Conservation (phyloP, 2,329 filamentous ascomycete genomes). For the Fusarium scirpi region DNA sequence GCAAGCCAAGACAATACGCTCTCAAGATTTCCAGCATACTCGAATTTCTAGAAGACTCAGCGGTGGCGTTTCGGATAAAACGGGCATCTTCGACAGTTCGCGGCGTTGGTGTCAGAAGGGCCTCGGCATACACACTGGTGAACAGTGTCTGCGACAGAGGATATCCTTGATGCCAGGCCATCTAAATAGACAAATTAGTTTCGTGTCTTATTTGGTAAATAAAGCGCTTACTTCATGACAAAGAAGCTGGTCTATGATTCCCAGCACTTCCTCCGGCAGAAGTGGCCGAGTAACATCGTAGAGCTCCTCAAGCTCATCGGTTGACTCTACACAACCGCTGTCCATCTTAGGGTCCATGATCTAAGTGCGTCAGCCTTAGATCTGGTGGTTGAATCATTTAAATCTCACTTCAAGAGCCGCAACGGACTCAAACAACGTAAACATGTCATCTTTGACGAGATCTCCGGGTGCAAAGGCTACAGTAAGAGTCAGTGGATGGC, state of each 20-base stretch:
- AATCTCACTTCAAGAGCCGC: slow-evolving; percentile 78
- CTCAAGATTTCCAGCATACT: slow-evolving; percentile 75
- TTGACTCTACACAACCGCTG: slow-evolving; percentile 83
- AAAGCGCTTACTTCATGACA: slow-evolving; percentile 78
- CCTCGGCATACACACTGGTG: slow-evolving; percentile 91
- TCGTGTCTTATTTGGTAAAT: too few species aligned
- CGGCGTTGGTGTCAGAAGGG: slow-evolving; percentile 78
- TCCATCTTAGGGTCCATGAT: slow-evolving; percentile 99
- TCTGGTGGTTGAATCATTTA: too few species aligned
- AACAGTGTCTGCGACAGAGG: slow-evolving; percentile 94
- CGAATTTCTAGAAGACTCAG: slow-evolving; percentile 49
- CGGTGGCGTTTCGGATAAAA: slow-evolving; percentile 62
- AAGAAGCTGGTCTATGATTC: slow-evolving; percentile 93
- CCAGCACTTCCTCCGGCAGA: slow-evolving; percentile 83
- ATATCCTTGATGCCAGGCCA: slow-evolving; percentile 97
- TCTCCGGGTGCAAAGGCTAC: slow-evolving; percentile 82
- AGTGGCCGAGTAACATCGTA: slow-evolving; percentile 79
- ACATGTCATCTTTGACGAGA: slow-evolving; percentile 92
- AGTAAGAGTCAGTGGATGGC: slow-evolving; percentile 39
- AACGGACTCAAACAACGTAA: slow-evolving; percentile 94
- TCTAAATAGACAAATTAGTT: slow-evolving; percentile 61
- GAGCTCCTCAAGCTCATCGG: slow-evolving; percentile 84
- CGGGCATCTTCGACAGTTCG: slow-evolving; percentile 72
- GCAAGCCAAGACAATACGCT: slow-evolving; percentile 85
- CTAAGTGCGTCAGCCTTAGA: slow-evolving; percentile 60